A percentile compares a stretch with the other conserved stretches of the same genome.
Conservation (phyloP, 257 asterid genomes). For the Petrea volubilis region DNA sequence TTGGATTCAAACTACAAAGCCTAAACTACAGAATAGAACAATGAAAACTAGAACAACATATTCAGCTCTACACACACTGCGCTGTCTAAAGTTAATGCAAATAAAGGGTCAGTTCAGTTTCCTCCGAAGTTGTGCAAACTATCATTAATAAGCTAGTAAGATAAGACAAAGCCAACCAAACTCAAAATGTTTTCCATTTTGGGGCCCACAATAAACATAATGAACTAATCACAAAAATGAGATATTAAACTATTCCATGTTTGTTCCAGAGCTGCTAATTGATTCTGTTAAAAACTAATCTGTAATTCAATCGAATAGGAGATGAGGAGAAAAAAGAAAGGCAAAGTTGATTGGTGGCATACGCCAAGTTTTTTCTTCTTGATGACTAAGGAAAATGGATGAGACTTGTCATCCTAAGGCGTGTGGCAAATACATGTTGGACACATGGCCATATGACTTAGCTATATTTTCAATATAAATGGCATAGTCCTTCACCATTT, state of each 20-base stretch:
- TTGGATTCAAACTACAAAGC: slow-evolving; percentile 5
- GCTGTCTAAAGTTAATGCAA: slow-evolving; percentile 1
- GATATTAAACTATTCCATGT: background rate
- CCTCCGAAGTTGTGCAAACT: background rate
- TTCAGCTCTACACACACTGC: background rate
- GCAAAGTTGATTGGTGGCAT: too few relatives aligned
- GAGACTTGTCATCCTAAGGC: too few relatives aligned
- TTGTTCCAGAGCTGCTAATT: background rate
- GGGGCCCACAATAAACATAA: background rate
- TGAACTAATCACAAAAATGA: background rate
- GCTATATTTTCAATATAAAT: too few relatives aligned
- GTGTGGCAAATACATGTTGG: too few relatives aligned
- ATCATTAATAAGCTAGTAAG: background rate
- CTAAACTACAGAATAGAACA: background rate
- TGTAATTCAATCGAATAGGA: too few relatives aligned
- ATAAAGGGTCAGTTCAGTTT: background rate
- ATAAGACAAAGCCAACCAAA: background rate
- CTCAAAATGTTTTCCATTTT: slow-evolving; percentile 1
- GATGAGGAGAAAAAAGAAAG: too few relatives aligned
- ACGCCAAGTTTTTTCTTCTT: too few relatives aligned
- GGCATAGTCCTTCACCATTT: too few relatives aligned
- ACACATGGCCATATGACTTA: too few relatives aligned
- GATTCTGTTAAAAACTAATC: too few relatives aligned
- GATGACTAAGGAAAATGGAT: too few relatives aligned
- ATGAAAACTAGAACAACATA: background rate